Evolutionary conservation across 495 filamentous ascomycete species (phyloP).

Genomic region (Neurospora africana): DNA sequence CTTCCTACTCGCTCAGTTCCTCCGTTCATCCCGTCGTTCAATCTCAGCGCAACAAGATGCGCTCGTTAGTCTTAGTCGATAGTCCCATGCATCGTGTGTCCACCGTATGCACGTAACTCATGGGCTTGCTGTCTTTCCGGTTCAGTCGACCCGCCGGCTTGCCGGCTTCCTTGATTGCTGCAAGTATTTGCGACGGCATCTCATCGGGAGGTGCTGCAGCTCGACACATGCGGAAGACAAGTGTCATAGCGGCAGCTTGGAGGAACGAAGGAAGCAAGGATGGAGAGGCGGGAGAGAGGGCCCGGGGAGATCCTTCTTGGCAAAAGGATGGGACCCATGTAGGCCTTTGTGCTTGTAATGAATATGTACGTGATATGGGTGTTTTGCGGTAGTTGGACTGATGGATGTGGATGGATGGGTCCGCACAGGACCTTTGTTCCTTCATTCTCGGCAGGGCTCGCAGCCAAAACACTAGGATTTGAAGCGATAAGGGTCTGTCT

Average conservation of each 20-base stretch:
- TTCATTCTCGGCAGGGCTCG: no score
- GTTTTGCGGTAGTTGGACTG: background rate
- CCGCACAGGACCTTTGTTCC: no score
- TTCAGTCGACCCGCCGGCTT: background rate
- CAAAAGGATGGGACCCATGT: background rate
- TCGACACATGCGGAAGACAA: background rate
- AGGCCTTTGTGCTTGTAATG: background rate
- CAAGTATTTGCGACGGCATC: background rate
- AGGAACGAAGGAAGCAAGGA: background rate
- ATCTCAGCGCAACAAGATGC: background rate
- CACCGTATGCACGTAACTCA: background rate
- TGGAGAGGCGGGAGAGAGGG: background rate
- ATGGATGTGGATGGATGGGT: no score
- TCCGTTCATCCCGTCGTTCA: background rate
- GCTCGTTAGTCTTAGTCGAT: background rate
- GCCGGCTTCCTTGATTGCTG: no score
- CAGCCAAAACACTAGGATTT: background rate
- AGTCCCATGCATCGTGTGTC: background rate
- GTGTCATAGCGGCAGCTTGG: background rate
- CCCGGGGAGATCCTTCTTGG: background rate
- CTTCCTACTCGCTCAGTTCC: background rate
- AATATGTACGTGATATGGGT: background rate
- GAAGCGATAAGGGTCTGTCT: background rate
- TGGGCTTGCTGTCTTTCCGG: background rate
- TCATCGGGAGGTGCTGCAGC: background rate